A percentile compares a stretch with the other conserved stretches of the same genome.
These are phyloP conservation scores for Curvularia lunata DNA, from an alignment of 2,329 filamentous ascomycete species.

Conservation along the genomic window DNA sequence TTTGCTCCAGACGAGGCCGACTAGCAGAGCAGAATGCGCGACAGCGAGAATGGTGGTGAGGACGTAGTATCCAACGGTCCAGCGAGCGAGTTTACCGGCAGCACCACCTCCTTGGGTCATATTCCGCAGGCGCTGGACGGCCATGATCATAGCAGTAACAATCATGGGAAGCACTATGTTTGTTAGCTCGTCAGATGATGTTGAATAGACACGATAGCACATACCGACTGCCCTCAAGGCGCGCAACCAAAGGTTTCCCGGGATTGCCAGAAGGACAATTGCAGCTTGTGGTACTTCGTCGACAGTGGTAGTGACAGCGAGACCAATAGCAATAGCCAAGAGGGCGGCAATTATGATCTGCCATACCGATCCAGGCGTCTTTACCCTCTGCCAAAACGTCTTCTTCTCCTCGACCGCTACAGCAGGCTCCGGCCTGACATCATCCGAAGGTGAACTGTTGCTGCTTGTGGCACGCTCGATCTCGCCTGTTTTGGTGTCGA, in stretches of 20 bases:
- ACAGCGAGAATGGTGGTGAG: slow-evolving; percentile 59
- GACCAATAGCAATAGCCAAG: slow-evolving; percentile 58
- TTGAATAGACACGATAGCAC: slow-evolving; percentile 19
- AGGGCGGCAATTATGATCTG: slow-evolving; percentile 60
- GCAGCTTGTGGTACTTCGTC: slow-evolving; percentile 54
- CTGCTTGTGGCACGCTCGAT: slow-evolving; percentile 20
- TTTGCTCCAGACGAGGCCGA: slow-evolving; percentile 56
- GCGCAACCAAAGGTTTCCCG: slow-evolving; percentile 59
- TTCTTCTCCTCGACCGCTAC: slow-evolving; percentile 28
- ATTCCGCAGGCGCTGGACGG: slow-evolving; percentile 56
- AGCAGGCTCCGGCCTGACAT: slow-evolving; percentile 20
- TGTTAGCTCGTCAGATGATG: not conserved
- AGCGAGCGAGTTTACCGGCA: slow-evolving; percentile 53
- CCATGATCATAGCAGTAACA: slow-evolving; percentile 60
- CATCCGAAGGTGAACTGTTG: slow-evolving; percentile 14
- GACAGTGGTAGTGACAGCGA: slow-evolving; percentile 54
- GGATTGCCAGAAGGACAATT: slow-evolving; percentile 55
- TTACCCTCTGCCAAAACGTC: slow-evolving; percentile 48
- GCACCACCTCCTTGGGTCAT: slow-evolving; percentile 54
- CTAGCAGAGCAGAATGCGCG: slow-evolving; percentile 55
- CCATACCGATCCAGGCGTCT: slow-evolving; percentile 54
- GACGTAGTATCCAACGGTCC: slow-evolving; percentile 60
- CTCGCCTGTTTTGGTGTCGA: slow-evolving; percentile 23
- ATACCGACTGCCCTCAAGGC: slow-evolving; percentile 57
- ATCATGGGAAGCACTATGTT: slow-evolving; percentile 59